A percentile compares a stretch with the other conserved stretches of the same genome.
Conservation (phyloP, 129 eudicot genomes). For the Glebionis coronaria region DNA sequence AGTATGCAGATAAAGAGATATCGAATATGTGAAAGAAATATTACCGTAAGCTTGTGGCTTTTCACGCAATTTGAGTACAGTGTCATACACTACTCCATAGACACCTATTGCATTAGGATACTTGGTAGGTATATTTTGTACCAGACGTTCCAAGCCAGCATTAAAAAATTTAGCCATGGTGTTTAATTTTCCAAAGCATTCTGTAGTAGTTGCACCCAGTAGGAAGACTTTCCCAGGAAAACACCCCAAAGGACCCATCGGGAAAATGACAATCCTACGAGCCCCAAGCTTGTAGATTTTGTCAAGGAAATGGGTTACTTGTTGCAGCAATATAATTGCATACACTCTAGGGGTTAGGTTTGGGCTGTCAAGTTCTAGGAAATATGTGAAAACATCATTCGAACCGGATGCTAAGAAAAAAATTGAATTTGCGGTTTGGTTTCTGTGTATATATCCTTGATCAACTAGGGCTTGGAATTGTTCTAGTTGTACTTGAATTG, state of each 20-base stretch:
- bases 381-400: slow-evolving; percentile 62
- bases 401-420: slow-evolving; percentile 61
- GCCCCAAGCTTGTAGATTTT: slow-evolving; percentile 56
- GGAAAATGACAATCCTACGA: slow-evolving; percentile 50
- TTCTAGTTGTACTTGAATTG: slow-evolving; percentile 57
- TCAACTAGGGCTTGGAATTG: slow-evolving; percentile 46
- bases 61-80: slow-evolving; percentile 32
- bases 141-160: slow-evolving; percentile 45
- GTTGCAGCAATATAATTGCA: slow-evolving; percentile 47
- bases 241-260: slow-evolving; percentile 69
- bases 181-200: slow-evolving; percentile 49
- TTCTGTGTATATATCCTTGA: slow-evolving; percentile 32
- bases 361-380: slow-evolving; percentile 28
- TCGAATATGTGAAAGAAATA: background rate
- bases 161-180: slow-evolving; percentile 53
- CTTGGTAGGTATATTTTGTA: slow-evolving; percentile 28
- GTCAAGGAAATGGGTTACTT: slow-evolving; percentile 36
- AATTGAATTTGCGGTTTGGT: slow-evolving; percentile 35
- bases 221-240: slow-evolving; percentile 63
- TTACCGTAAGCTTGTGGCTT: slow-evolving; percentile 47
- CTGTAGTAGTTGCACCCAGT: slow-evolving; percentile 32
- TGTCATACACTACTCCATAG: slow-evolving; percentile 44
- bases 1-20: background rate
- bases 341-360: slow-evolving; percentile 36
- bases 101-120: slow-evolving; percentile 52